Conservation (phyloP, 2,329 filamentous ascomycete genomes). For the Simplicillium aogashimaense region DNA sequence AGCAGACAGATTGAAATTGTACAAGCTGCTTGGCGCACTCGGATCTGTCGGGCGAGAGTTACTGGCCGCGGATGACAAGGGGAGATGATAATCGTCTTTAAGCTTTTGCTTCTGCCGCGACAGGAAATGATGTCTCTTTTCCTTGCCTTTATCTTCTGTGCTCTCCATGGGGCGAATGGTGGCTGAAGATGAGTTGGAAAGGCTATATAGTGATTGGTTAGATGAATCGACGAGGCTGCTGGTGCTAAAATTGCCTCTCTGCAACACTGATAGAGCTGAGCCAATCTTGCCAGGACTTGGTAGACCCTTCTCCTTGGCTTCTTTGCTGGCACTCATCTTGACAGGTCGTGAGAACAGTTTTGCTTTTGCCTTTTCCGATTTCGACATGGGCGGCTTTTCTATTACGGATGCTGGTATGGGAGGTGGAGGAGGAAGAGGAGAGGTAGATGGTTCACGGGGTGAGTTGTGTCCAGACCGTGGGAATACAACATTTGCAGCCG, state of each 20-base stretch:
- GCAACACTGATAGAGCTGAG: slow-evolving; percentile 55
- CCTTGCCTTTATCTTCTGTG: slow-evolving; percentile 41
- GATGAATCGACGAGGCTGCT: slow-evolving; percentile 57
- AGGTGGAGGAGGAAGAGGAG: slow-evolving; percentile 25
- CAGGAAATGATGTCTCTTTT: slow-evolving; percentile 71
- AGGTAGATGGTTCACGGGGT: slow-evolving; percentile 32
- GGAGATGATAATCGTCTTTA: slow-evolving; percentile 63
- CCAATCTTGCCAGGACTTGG: slow-evolving; percentile 66
- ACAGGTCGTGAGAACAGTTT: slow-evolving; percentile 74
- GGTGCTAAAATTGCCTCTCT: slow-evolving; percentile 60
- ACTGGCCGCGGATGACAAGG: slow-evolving; percentile 65
- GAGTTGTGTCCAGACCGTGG: slow-evolving; percentile 51
- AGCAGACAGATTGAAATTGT: slow-evolving; percentile 67
- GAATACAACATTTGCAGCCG: slow-evolving; percentile 61
- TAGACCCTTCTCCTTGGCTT: slow-evolving; percentile 54
- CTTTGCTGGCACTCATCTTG: slow-evolving; percentile 59
- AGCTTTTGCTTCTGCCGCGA: slow-evolving; percentile 72
- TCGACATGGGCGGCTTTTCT: slow-evolving; percentile 42
- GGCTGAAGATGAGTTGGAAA: slow-evolving; percentile 67
- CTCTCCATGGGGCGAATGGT: slow-evolving; percentile 60
- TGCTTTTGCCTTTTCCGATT: slow-evolving; percentile 64
- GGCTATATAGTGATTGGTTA: slow-evolving; percentile 56
- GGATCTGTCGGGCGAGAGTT: slow-evolving; percentile 70
- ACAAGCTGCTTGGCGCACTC: slow-evolving; percentile 63
- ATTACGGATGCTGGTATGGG: slow-evolving; percentile 18